phyloP scores from a whole-genome alignment of 2,329 filamentous ascomycete genomes.

The Chaetomium sp. region DNA sequence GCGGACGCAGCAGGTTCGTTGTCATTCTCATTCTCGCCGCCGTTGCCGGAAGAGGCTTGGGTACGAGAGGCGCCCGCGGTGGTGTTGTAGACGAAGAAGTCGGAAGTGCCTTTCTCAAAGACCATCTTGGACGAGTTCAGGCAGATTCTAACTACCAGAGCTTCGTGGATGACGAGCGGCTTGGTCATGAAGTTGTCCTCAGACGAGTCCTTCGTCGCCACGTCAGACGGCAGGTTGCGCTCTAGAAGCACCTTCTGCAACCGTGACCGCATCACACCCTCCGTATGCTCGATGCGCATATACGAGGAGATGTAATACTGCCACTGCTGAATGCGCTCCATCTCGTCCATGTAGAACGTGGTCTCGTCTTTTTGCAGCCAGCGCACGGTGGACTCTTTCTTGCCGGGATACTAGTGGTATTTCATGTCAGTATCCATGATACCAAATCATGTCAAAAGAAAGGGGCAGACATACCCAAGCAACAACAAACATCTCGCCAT shows the following conservation, averaged over 20 bases:
- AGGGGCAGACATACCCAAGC: slow-evolving; percentile 65
- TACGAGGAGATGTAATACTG: slow-evolving; percentile 94
- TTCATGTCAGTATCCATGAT: slow-evolving; percentile 27
- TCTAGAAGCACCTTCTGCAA: slow-evolving; percentile 64
- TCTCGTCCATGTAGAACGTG: slow-evolving; percentile 82
- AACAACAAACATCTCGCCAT: slow-evolving; percentile 84
- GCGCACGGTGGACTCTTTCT: slow-evolving; percentile 64
- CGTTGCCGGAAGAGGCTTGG: too few species aligned
- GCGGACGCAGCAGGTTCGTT: too few species aligned
- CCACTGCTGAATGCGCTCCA: slow-evolving; percentile 79
- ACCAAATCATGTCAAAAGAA: slow-evolving; percentile 4
- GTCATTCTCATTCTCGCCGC: too few species aligned
- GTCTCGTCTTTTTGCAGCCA: slow-evolving; percentile 62
- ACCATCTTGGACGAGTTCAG: slow-evolving; percentile 73
- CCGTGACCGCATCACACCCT: slow-evolving; percentile 61
- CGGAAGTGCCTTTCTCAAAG: slow-evolving; percentile 64
- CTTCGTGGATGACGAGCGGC: slow-evolving; percentile 57
- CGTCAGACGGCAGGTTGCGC: slow-evolving; percentile 60
- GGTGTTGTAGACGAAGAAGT: slow-evolving; percentile 67
- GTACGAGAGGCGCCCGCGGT: slow-evolving; percentile 33
- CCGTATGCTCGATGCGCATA: slow-evolving; percentile 80
- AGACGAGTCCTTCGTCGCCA: slow-evolving; percentile 49
- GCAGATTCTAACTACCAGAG: slow-evolving; percentile 66
- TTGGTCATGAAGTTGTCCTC: slow-evolving; percentile 58
- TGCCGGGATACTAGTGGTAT: slow-evolving; percentile 53